Conservation (phyloP, 2,329 filamentous ascomycete genomes). For the Claviceps pusilla region DNA sequence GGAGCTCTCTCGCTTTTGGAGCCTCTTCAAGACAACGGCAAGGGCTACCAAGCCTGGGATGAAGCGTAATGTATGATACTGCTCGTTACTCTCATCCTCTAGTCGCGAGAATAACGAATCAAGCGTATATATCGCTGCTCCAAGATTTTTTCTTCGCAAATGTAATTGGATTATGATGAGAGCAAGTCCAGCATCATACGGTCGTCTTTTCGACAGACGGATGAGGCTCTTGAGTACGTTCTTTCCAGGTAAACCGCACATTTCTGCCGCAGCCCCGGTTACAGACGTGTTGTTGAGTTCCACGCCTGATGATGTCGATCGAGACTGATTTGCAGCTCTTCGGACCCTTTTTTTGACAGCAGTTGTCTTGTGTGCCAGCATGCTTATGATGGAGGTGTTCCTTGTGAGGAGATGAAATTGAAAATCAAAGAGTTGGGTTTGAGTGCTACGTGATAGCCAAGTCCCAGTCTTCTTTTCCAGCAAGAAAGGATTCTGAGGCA, state of each 20-base stretch:
- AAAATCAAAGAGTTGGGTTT: conserved; percentile 56
- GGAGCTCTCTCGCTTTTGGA: conserved; percentile 57
- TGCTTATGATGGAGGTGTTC: conserved; percentile 49
- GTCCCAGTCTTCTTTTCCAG: conserved; percentile 46
- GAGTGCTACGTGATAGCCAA: conserved; percentile 34
- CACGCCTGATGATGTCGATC: conserved; percentile 15
- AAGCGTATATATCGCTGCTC: conserved; percentile 58
- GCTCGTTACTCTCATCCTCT: conserved; percentile 41
- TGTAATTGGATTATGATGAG: conserved; percentile 74
- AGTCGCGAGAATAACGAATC: conserved; percentile 61
- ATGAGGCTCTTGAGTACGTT: conserved; percentile 55
- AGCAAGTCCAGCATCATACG: conserved; percentile 65
- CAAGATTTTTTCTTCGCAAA: conserved; percentile 53
- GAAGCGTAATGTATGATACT: conserved; percentile 56
- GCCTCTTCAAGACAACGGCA: conserved; percentile 62
- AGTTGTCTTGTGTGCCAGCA: conserved; percentile 52
- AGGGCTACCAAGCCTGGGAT: conserved; percentile 74
- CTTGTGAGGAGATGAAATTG: conserved; percentile 42
- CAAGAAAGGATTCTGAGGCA: conserved; percentile 48
- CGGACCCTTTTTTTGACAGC: conserved; percentile 41
- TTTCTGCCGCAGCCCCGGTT: conserved; percentile 57
- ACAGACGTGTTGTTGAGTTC: conserved; percentile 30
- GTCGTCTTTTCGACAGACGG: conserved; percentile 55
- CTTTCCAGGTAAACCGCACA: conserved; percentile 47
- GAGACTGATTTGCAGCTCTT: conserved; percentile 20